Base-by-base conservation (phyloP, 257 asterid species). In the Cynanchum wilfordii region DNA sequence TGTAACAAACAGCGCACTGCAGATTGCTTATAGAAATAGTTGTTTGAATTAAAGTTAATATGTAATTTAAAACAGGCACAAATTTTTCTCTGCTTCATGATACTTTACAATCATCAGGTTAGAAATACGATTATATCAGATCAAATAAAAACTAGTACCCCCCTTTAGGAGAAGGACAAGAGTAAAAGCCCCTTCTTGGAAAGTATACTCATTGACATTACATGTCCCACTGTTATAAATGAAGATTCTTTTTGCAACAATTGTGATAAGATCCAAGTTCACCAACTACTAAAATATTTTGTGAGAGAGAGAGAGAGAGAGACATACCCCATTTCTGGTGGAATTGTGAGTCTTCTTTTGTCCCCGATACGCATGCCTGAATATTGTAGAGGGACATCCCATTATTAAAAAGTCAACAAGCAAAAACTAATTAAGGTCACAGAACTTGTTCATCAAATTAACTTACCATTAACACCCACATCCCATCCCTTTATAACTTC, bases 401-500 rank as follows among this genome's bases (percentile, higher is more conserved):
- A 47, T 42, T 13, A 54, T 27, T 64, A 76, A 54, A 47, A 16
- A 56, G 47, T 24, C 44, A 13, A 55, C n/a, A n/a, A 62, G 29
- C 19, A 68, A 45, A 3, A 78, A 66, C 75, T 25, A 20, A 17
- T 51, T 11, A 45, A 12, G 66, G 44, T 16, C 62, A 74, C 17
- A 63, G 64, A 50, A 74, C 30, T 0, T 47, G 42, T 8, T 45
- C 33, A 64, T 60, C 44, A 77, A 50, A 70, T 60, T 27, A 42
- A 80, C 72, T 81, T 93, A 91, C 99, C 97, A 59, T 82, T 81
- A 68, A 95, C 96, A 56, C 99, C 99, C 72, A 95, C 94, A 72
- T 95, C 99, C 99, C 98, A 95, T 76, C 99, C 99, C 80, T 89
- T 86, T 50, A 95, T 95, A 79, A 95, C 99, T 83, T 90, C 81